These are phyloP conservation scores for Hyphopichia wangnamkhiaoensis DNA, from an alignment of 1,139 yeast species.

Conservation along the genomic window DNA sequence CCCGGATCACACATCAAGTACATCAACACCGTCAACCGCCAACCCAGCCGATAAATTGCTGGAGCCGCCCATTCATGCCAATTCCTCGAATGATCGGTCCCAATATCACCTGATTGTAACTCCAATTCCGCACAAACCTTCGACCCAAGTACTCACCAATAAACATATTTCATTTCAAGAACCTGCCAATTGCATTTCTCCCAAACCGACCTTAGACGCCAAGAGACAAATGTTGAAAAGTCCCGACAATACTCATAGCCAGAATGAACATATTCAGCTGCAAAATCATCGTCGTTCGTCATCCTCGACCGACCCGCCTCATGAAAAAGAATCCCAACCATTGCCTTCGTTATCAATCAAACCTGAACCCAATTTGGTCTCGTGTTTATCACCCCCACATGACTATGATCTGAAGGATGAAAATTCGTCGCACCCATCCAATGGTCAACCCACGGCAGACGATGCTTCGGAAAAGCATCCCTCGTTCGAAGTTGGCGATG, in stretches of 20 bases:
- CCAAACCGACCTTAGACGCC: constrained; percentile 1
- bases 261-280: background rate
- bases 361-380: constrained; percentile 23
- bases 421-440: background rate
- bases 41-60: no score
- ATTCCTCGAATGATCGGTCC: background rate
- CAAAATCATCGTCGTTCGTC: background rate
- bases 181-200: background rate
- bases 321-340: background rate
- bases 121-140: constrained; percentile 4
- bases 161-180: constrained; percentile 1
- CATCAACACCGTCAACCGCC: no score
- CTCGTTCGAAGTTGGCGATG: constrained; percentile 18
- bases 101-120: background rate
- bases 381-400: constrained; percentile 21
- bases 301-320: background rate
- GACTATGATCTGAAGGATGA: constrained; percentile 4
- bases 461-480: constrained; percentile 16
- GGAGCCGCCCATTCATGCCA: no score
- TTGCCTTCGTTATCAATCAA: constrained; percentile 11
- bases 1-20: no score
- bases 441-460: constrained; percentile 1
- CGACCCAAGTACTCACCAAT: background rate
- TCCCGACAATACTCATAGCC: background rate
- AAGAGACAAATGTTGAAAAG: constrained; percentile 2